Evolutionary conservation across 2,329 filamentous ascomycete genomes (phyloP).

Genomic region (Ophioceras dolichostomum): DNA sequence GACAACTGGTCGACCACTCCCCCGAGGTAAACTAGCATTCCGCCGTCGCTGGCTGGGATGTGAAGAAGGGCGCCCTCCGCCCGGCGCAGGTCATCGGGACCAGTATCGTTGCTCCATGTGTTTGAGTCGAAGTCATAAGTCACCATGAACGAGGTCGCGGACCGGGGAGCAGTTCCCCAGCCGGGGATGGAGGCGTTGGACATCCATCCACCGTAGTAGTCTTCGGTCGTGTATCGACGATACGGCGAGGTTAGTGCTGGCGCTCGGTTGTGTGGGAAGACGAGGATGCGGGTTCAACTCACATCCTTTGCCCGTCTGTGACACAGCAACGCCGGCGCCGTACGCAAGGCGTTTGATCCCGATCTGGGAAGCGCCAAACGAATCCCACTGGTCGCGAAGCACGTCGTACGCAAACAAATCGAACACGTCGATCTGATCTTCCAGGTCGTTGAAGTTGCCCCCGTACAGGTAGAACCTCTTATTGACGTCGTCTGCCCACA

Average conservation of each 20-base stretch:
- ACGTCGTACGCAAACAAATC: constrained; percentile 46
- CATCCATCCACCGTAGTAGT: constrained; percentile 51
- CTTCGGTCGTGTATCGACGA: background rate
- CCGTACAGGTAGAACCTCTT: constrained; percentile 52
- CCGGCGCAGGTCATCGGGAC: constrained; percentile 37
- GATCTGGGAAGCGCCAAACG: constrained; percentile 23
- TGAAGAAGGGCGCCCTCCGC: constrained; percentile 50
- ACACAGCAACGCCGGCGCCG: constrained; percentile 42
- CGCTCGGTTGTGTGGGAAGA: background rate
- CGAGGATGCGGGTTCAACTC: background rate
- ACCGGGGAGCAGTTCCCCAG: constrained; percentile 31
- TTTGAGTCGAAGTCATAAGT: constrained; percentile 42
- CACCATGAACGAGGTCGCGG: constrained; percentile 39
- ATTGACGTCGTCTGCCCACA: constrained; percentile 51
- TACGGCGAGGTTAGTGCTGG: background rate
- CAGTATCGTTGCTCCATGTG: constrained; percentile 37
- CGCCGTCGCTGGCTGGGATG: constrained; percentile 45
- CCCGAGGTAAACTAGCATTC: constrained; percentile 50
- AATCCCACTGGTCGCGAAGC: constrained; percentile 42
- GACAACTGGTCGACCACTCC: constrained; percentile 35
- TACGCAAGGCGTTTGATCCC: constrained; percentile 36
- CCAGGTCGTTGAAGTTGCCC: constrained; percentile 34
- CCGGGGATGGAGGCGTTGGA: constrained; percentile 37
- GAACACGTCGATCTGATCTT: constrained; percentile 26
- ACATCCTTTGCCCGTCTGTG: constrained; percentile 40